phyloP scores from a whole-genome alignment of 306 rosid species.

The Quercus parvula region DNA sequence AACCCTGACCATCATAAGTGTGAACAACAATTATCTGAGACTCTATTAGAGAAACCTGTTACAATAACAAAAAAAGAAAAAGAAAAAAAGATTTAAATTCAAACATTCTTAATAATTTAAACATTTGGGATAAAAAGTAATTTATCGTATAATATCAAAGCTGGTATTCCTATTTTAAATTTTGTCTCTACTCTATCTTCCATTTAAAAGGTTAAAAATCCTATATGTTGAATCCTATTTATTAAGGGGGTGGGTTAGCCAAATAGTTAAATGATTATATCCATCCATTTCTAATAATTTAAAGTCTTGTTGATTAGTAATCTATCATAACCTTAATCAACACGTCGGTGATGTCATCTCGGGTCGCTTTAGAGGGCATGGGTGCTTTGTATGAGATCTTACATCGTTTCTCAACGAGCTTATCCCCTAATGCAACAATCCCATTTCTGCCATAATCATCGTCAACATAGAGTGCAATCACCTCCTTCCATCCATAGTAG shows the following conservation, averaged over 20 bases:
- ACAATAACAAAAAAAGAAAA: too few relatives aligned
- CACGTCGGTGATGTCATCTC: constrained; percentile 49
- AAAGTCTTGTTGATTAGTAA: too few relatives aligned
- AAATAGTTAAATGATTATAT: too few relatives aligned
- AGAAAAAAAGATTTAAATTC: too few relatives aligned
- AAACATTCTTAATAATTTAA: too few relatives aligned
- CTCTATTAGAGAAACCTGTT: constrained; percentile 59
- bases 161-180: too few relatives aligned
- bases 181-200: too few relatives aligned
- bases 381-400: constrained; percentile 82
- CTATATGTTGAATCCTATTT: too few relatives aligned
- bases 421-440: constrained; percentile 58
- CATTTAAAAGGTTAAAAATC: too few relatives aligned
- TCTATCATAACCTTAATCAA: constrained; percentile 47
- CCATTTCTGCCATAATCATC: constrained; percentile 96
- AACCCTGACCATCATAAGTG: constrained; percentile 37
- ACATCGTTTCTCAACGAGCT: constrained; percentile 72
- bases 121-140: too few relatives aligned
- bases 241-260: too few relatives aligned
- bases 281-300: accelerated
- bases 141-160: too few relatives aligned
- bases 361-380: constrained; percentile 41
- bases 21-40: constrained; percentile 72
- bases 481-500: constrained; percentile 73
- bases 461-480: constrained; percentile 73